phyloP scores from a whole-genome alignment of 345 rosid genomes.

The Citrus trifoliata region DNA sequence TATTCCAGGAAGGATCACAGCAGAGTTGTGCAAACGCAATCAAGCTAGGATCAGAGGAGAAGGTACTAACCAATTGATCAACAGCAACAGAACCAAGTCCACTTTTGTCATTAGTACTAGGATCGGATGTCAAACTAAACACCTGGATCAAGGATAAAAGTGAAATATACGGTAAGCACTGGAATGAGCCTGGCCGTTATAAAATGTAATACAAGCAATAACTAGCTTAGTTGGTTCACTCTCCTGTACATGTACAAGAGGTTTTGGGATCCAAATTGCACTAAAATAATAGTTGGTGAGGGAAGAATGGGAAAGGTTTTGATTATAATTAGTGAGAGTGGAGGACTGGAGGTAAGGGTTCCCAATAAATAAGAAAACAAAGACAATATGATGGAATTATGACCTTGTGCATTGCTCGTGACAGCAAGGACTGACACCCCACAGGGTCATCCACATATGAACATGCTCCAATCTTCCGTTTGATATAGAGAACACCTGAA shows the following conservation, averaged over 20 bases:
- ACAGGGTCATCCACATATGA: slow-evolving; percentile 94
- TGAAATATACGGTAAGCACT: slow-evolving; percentile 3
- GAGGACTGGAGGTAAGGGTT: background rate
- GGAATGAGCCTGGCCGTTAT: slow-evolving; percentile 1
- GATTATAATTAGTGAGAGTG: background rate
- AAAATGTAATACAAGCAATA: background rate
- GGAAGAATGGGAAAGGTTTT: background rate
- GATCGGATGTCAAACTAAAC: slow-evolving; percentile 59
- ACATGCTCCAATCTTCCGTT: slow-evolving; percentile 96
- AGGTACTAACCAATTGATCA: slow-evolving; percentile 91
- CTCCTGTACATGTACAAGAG: background rate
- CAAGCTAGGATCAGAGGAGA: slow-evolving; percentile 96
- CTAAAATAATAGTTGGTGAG: background rate
- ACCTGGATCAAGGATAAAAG: slow-evolving; percentile 46
- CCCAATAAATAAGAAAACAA: background rate
- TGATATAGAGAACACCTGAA: slow-evolving; percentile 84
- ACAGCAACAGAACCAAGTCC: slow-evolving; percentile 55
- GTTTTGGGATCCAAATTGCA: background rate
- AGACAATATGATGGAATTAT: background rate
- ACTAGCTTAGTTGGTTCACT: background rate
- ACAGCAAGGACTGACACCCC: slow-evolving; percentile 88
- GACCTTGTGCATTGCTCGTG: slow-evolving; percentile 98
- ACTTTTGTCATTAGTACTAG: slow-evolving; percentile 28
- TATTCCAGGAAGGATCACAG: slow-evolving; percentile 81
- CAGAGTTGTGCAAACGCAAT: slow-evolving; percentile 88